These are phyloP conservation scores for Aspergillus pseudoglaucus DNA, from an alignment of 2,329 filamentous ascomycete species.

Conservation along the genomic window DNA sequence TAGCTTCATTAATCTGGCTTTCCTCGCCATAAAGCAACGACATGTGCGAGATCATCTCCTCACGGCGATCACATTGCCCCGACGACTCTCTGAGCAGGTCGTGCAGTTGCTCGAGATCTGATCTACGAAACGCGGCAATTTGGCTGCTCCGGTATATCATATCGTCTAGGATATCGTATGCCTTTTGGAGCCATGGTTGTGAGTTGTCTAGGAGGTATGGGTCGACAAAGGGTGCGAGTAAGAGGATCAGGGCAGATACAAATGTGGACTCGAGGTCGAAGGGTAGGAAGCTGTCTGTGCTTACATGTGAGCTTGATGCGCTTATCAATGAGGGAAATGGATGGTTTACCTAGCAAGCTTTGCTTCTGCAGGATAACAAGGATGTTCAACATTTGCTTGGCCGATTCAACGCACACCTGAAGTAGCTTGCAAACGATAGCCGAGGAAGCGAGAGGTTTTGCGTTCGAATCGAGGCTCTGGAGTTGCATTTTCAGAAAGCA, in stretches of 20 bases:
- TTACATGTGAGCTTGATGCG: conserved; percentile 1
- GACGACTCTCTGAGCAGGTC: conserved; percentile 28
- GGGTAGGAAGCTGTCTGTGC: conserved; percentile 43
- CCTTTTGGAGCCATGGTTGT: conserved; percentile 35
- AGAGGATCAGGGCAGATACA: conserved; percentile 38
- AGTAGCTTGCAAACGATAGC: conserved; percentile 33
- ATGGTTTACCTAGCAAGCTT: conserved; percentile 39
- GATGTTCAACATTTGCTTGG: conserved; percentile 39
- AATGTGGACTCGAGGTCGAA: conserved; percentile 44
- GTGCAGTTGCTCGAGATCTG: conserved; percentile 39
- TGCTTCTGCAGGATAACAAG: conserved; percentile 41
- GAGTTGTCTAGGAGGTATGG: conserved; percentile 29
- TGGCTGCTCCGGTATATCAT: conserved; percentile 43
- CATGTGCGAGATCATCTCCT: neutral
- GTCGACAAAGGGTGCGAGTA: conserved; percentile 36
- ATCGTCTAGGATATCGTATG: conserved; percentile 41
- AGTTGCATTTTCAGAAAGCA: conserved; percentile 37
- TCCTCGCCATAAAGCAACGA: conserved; percentile 9
- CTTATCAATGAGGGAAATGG: neutral
- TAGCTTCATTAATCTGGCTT: conserved; percentile 5
- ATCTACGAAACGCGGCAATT: conserved; percentile 40
- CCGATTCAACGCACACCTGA: conserved; percentile 39
- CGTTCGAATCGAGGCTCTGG: conserved; percentile 15
- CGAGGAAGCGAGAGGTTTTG: conserved; percentile 28
- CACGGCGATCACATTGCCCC: conserved; percentile 2